Evolutionary conservation across 2,329 filamentous ascomycete species (phyloP).

Genomic region (Anisogramma anomala): DNA sequence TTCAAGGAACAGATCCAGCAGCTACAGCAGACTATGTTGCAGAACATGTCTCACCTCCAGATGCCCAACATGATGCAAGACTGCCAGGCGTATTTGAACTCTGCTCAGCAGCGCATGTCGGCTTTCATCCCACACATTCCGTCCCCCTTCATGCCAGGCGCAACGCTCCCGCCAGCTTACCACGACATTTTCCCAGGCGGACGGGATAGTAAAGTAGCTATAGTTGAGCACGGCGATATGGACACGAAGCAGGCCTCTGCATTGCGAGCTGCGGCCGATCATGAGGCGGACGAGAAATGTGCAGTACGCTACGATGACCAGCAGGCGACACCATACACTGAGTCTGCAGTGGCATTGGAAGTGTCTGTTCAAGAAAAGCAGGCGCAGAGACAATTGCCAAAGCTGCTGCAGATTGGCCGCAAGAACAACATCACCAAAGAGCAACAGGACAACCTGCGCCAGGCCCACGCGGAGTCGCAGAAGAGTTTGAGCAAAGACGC

Average conservation of each 20-base stretch:
- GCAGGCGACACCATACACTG: constrained; percentile 15
- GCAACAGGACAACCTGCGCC: constrained; percentile 51
- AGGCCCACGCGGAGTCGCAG: constrained; percentile 49
- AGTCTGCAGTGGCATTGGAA: background rate
- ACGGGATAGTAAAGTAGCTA: constrained; percentile 45
- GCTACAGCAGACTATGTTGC: constrained; percentile 61
- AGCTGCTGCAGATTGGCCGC: constrained; percentile 46
- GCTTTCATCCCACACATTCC: constrained; percentile 60
- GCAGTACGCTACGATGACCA: constrained; percentile 38
- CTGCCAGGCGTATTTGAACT: constrained; percentile 53
- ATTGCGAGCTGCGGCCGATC: constrained; percentile 45
- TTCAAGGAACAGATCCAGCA: constrained; percentile 68
- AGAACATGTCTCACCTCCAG: constrained; percentile 49
- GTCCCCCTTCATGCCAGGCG: constrained; percentile 39
- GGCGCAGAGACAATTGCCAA: constrained; percentile 24
- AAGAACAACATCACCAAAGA: constrained; percentile 54
- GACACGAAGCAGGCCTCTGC: constrained; percentile 49
- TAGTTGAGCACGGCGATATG: constrained; percentile 30
- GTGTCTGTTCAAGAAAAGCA: constrained; percentile 10
- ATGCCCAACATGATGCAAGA: constrained; percentile 58
- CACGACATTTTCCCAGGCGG: constrained; percentile 62
- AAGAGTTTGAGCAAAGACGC: constrained; percentile 53
- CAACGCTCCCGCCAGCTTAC: constrained; percentile 59
- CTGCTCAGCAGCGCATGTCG: constrained; percentile 47
- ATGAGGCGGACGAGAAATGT: constrained; percentile 48